A percentile compares a stretch with the other conserved stretches of the same genome.
Conservation (phyloP, 2,329 filamentous ascomycete genomes). For the Colletotrichum trifolii region DNA sequence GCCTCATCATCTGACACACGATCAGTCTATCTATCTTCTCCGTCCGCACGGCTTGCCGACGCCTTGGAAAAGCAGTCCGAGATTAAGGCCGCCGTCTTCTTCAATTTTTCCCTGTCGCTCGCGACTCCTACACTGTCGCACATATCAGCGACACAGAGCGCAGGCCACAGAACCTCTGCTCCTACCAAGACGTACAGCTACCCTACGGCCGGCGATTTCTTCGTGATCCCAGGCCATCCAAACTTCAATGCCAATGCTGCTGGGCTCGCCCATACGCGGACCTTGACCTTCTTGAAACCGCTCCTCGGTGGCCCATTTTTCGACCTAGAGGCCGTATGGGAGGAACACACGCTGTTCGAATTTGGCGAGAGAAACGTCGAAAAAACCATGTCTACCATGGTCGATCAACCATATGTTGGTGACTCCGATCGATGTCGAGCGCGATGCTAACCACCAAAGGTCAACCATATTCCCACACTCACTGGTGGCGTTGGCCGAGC, state of each 20-base stretch:
- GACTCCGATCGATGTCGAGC: neutral
- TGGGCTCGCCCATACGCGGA: constrained; percentile 73
- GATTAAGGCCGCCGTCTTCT: constrained; percentile 31
- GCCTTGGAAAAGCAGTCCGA: constrained; percentile 6
- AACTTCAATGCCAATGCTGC: constrained; percentile 66
- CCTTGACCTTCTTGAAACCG: constrained; percentile 72
- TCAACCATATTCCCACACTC: constrained; percentile 48
- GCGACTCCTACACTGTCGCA: constrained; percentile 24
- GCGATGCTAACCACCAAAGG: constrained; percentile 3
- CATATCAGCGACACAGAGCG: constrained; percentile 1
- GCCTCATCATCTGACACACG: constrained; percentile 1
- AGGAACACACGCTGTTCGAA: constrained; percentile 79
- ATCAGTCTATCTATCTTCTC: constrained; percentile 1
- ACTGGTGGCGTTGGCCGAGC: constrained; percentile 77
- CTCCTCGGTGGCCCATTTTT: constrained; percentile 73
- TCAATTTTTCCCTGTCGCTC: constrained; percentile 26
- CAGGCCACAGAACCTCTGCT: neutral
- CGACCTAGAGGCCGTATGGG: constrained; percentile 82
- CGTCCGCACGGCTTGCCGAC: neutral
- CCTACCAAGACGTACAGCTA: constrained; percentile 53
- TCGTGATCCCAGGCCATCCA: constrained; percentile 59
- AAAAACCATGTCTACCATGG: constrained; percentile 85
- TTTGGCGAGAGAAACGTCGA: constrained; percentile 76
- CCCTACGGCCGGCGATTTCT: constrained; percentile 49
- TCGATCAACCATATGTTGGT: constrained; percentile 79